phyloP scores from a whole-genome alignment of 148 eudicot species.

The Limonium bicolor region DNA sequence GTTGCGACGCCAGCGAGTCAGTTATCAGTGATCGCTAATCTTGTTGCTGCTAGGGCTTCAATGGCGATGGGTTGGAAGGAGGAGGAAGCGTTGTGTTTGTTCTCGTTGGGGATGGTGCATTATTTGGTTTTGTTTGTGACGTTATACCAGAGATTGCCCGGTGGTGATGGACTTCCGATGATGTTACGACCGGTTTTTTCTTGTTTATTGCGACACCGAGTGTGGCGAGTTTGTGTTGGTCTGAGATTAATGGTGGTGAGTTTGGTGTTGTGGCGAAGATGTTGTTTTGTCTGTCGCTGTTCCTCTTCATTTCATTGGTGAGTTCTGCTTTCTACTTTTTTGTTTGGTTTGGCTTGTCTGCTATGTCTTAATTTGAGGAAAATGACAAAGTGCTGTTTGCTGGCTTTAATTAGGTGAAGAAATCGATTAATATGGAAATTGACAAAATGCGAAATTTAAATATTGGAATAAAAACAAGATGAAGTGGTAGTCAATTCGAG shows the following conservation, averaged over 20 bases:
- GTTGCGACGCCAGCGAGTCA: slow-evolving; percentile 54
- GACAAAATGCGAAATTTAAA: no score
- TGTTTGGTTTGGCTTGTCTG: no score
- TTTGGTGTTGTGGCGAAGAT: no score
- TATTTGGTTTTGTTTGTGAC: slow-evolving; percentile 59
- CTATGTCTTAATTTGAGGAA: no score
- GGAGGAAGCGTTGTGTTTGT: slow-evolving; percentile 40
- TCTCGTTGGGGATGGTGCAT: slow-evolving; percentile 59
- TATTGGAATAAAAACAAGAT: no score
- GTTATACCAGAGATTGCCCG: slow-evolving; percentile 42
- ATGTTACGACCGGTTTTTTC: slow-evolving; percentile 40
- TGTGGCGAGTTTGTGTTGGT: slow-evolving; percentile 60
- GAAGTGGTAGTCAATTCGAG: no score
- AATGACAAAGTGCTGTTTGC: no score
- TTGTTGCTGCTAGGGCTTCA: slow-evolving; percentile 40
- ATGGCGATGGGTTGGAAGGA: slow-evolving; percentile 46
- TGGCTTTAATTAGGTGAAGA: no score
- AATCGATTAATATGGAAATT: no score
- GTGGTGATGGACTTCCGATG: slow-evolving; percentile 22
- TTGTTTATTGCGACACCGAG: slow-evolving; percentile 51
- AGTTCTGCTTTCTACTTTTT: no score
- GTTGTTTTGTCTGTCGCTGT: no score
- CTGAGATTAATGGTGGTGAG: slow-evolving; percentile 23
- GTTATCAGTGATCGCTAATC: slow-evolving; percentile 36
- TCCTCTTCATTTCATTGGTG: no score